Percentiles rank a stretch among this genome's conserved stretches.
These are phyloP conservation scores for Ogataea hybrid DNA, from an alignment of 1,139 yeast genomes.

Conservation along the genomic window DNA sequence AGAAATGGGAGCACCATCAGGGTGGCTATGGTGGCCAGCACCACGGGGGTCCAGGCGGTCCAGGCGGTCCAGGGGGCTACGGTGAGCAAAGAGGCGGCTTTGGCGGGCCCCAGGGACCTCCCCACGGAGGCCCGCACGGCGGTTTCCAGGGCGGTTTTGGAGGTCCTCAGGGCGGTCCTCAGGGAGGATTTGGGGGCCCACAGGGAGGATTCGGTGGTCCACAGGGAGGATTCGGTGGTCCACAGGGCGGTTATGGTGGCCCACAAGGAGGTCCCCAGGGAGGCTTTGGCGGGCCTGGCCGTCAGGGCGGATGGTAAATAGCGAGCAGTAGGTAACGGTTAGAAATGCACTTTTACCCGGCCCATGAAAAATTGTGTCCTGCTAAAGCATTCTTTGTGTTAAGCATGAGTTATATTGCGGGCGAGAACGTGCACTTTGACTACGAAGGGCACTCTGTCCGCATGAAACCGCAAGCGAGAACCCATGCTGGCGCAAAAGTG, in stretches of 20 bases:
- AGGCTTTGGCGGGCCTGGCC: constrained; percentile 22
- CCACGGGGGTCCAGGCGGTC: too few relatives aligned
- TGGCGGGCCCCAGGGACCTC: constrained; percentile 19
- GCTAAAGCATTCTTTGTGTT: constrained; percentile 7
- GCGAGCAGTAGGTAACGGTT: neutral
- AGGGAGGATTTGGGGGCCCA: constrained; percentile 11
- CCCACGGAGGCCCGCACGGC: constrained; percentile 7
- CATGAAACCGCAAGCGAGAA: constrained; percentile 38
- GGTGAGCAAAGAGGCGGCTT: constrained; percentile 23
- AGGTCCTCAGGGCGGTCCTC: constrained; percentile 15
- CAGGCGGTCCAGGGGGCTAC: too few relatives aligned
- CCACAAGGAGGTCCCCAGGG: constrained; percentile 24
- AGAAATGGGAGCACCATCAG: constrained; percentile 23
- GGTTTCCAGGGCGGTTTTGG: constrained; percentile 10
- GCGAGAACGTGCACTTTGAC: constrained; percentile 62
- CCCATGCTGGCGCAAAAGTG: constrained; percentile 32
- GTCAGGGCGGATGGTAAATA: constrained; percentile 10
- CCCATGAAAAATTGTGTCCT: constrained; percentile 16
- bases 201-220: too few relatives aligned
- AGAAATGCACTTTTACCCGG: constrained; percentile 5
- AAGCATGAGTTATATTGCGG: constrained; percentile 39
- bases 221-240: too few relatives aligned
- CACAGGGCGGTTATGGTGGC: constrained; percentile 20
- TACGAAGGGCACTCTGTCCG: constrained; percentile 34
- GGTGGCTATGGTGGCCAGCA: constrained; percentile 8